phyloP scores from a whole-genome alignment of 2,329 filamentous ascomycete species.

The Stagonosporopsis chrysanthemi region DNA sequence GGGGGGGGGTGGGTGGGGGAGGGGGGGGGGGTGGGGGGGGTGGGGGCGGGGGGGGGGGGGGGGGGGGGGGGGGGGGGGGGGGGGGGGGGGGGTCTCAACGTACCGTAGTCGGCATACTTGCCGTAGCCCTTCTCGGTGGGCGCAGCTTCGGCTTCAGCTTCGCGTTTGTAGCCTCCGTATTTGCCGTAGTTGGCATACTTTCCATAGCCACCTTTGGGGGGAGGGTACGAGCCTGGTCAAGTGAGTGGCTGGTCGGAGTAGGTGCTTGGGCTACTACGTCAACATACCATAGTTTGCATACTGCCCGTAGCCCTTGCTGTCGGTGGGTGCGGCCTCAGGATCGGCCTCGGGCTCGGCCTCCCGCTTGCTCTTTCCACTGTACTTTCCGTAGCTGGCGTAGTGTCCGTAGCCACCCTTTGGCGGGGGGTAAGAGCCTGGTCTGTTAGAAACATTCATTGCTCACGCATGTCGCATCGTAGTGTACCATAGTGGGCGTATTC shows the following conservation, averaged over 20 bases:
- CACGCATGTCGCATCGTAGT: no score
- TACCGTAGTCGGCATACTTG: slow-evolving; percentile 25
- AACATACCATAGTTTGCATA: not conserved
- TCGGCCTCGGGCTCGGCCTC: slow-evolving; percentile 9
- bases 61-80: no score
- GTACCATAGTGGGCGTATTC: slow-evolving; percentile 26
- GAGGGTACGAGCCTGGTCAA: slow-evolving; percentile 19
- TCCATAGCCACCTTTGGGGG: slow-evolving; percentile 25
- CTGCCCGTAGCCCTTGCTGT: slow-evolving; percentile 16
- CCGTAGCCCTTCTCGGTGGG: slow-evolving; percentile 21
- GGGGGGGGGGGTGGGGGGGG: not conserved
- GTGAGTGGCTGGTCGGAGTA: not conserved
- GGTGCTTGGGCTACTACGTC: not conserved
- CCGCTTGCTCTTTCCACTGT: slow-evolving; percentile 9
- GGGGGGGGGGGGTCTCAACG: no score
- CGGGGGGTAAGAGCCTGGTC: slow-evolving; percentile 18
- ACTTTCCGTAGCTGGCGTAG: slow-evolving; percentile 18
- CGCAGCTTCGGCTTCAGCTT: not conserved
- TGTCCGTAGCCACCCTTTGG: slow-evolving; percentile 15
- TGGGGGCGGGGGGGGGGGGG: not conserved
- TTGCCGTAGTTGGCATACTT: slow-evolving; percentile 27
- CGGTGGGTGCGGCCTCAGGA: not conserved
- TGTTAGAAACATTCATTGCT: no score
- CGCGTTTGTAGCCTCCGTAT: slow-evolving; percentile 8
- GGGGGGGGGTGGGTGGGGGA: no score